phyloP scores from a whole-genome alignment of 2,329 filamentous ascomycete species.

The Xylaria sp. region DNA sequence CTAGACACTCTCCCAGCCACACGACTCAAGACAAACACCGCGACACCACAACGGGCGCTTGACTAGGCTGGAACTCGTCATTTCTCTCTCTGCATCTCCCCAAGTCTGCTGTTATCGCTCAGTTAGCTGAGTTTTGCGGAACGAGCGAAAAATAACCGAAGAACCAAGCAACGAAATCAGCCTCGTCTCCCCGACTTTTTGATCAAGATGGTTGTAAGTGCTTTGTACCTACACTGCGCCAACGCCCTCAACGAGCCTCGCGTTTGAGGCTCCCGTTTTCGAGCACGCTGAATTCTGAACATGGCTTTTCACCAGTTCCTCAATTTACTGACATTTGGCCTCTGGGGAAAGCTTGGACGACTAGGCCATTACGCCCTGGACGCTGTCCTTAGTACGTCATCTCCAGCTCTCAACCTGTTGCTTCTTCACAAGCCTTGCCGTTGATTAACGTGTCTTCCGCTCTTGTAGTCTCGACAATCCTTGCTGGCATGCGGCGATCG shows the following conservation, averaged over 20 bases:
- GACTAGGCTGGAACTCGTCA: constrained; percentile 12
- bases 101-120: background rate
- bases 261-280: constrained; percentile 1
- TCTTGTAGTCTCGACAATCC: constrained; percentile 85
- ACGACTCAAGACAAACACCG: constrained; percentile 4
- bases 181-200: constrained; percentile 7
- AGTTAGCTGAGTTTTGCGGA: constrained; percentile 1
- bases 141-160: constrained; percentile 3
- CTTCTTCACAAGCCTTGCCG: background rate
- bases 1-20: constrained; percentile 1
- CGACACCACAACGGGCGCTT: constrained; percentile 1
- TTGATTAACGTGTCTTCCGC: constrained; percentile 39
- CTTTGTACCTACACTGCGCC: background rate
- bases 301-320: constrained; percentile 62
- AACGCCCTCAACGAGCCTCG: constrained; percentile 9
- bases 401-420: constrained; percentile 5
- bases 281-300: constrained; percentile 55
- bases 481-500: constrained; percentile 96
- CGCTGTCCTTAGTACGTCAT: constrained; percentile 82
- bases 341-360: constrained; percentile 85
- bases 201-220: constrained; percentile 44
- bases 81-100: background rate
- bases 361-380: constrained; percentile 96
- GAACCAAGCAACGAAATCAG: background rate
- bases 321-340: constrained; percentile 75